Percentiles rank a stretch among this genome's conserved stretches.
Evolutionary conservation across 306 rosid genomes (phyloP).

Genomic region (Citrullus mucosospermus): DNA sequence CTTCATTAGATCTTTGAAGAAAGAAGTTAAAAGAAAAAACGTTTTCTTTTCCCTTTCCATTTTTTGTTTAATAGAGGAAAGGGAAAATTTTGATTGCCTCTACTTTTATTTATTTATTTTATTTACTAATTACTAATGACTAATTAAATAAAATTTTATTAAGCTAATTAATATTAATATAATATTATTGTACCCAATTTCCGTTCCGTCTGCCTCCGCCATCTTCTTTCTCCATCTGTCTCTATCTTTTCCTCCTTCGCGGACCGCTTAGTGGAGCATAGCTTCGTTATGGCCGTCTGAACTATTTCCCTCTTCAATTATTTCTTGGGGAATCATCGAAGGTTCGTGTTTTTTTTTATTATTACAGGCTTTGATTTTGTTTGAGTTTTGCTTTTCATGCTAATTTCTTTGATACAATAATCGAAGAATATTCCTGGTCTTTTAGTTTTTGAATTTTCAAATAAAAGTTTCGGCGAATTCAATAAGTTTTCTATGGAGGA

Average conservation of each 20-base stretch:
- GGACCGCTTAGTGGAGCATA: constrained; percentile 10
- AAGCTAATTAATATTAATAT: constrained; percentile 1
- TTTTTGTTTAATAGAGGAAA: not conserved
- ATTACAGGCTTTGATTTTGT: not conserved
- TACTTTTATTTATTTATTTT: not conserved
- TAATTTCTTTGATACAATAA: not conserved
- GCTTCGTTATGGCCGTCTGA: constrained; percentile 31
- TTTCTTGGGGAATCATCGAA: not conserved
- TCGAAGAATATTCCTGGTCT: not conserved
- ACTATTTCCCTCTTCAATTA: not conserved
- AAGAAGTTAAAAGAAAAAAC: not conserved
- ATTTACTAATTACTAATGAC: not conserved
- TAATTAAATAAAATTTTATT: not conserved
- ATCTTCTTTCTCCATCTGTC: not conserved
- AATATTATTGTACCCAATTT: not conserved
- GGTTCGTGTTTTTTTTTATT: constrained; percentile 11
- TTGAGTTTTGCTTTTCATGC: not conserved
- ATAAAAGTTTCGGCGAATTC: not conserved
- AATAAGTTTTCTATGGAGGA: not conserved
- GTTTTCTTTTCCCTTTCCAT: not conserved
- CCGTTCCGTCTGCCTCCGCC: not conserved
- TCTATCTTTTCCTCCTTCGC: constrained; percentile 1
- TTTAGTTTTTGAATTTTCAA: not conserved
- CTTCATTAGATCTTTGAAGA: not conserved
- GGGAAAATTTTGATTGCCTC: not conserved